Evolutionary conservation across 768 basidiomycete species (phyloP), one percentile per base, ranked within the genome.

Genomic region (Panaeolus cyanescens): DNA sequence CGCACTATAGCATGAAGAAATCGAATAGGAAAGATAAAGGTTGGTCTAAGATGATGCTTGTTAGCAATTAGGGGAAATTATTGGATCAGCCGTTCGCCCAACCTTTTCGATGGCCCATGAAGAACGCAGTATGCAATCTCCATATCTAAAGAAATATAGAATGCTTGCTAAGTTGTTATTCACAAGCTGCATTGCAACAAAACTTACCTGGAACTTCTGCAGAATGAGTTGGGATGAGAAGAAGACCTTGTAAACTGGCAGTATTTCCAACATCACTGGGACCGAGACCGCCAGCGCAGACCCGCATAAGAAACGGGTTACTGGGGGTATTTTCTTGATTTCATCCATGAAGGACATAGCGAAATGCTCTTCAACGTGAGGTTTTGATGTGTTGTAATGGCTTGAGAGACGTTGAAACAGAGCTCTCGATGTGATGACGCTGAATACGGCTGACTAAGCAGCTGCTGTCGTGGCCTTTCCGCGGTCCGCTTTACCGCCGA

Each of bases 291-390:
- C 85, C 2, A 91, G 68, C 1, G 86, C 83, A 1, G 91, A 89
- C 20, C 75, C 77, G 60, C 84, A 80, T 5, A 92, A 71, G 59
- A 88, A 85, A 32, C 93, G 85, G 5, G 93, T 94, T 34, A 95
- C 88, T 32, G 90, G 89, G 0, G 93, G 93, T 1, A 95, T 91
- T 77, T 92, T 93, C 67, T 80, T 84, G 56, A 94, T 73, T 76
- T 93, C 90, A 20, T 83, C 78, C 2, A 81, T 22, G 34, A 87
- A 50, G 45, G 45, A 50, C 45, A 50, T 50, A 50, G 19, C 30
- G 25, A 50, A 50, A 50, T 50, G 45, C 45, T 50, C 45, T 50
- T 50, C 45, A n/a, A 28, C 13, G 6, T 34, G 13, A 6, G 6
- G 33, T 50, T n/a, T n/a, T n/a, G n/a, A n/a, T n/a, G n/a, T n/a